Evolutionary conservation across 2,329 filamentous ascomycete species (phyloP).

Genomic region (Cercospora brassicicola): DNA sequence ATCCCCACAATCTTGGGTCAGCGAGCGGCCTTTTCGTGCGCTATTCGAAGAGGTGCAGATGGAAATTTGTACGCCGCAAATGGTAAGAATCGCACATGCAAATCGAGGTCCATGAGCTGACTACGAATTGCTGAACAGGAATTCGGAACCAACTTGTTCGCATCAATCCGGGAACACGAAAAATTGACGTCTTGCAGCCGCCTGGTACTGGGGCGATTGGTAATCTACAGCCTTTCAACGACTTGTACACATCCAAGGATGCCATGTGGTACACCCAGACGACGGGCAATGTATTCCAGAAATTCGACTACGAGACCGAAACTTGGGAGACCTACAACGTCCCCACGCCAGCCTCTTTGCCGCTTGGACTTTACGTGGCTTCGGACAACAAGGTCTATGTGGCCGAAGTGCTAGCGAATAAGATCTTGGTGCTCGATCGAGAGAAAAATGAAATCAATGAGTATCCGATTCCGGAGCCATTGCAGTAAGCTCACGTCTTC

Average conservation of each 20-base stretch:
- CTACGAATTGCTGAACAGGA: constrained; percentile 16
- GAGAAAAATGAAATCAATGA: constrained; percentile 19
- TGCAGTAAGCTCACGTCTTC: constrained; percentile 1
- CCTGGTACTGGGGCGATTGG: constrained; percentile 23
- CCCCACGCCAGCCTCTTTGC: constrained; percentile 24
- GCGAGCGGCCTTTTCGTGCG: constrained; percentile 23
- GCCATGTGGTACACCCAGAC: constrained; percentile 31
- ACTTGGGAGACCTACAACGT: constrained; percentile 24
- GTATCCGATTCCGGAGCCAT: constrained; percentile 19
- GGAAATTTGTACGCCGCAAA: constrained; percentile 27
- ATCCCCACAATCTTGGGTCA: constrained; percentile 12
- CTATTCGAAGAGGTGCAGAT: constrained; percentile 21
- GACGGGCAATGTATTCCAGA: constrained; percentile 25
- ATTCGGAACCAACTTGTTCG: constrained; percentile 31
- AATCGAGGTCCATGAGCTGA: neutral
- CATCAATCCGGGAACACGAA: constrained; percentile 21
- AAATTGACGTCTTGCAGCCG: constrained; percentile 25
- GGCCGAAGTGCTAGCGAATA: constrained; percentile 25
- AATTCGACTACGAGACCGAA: constrained; percentile 23
- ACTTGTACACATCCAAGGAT: constrained; percentile 24
- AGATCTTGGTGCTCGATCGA: constrained; percentile 24
- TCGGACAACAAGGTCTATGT: constrained; percentile 23
- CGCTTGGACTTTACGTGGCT: constrained; percentile 25
- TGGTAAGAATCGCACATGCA: neutral
- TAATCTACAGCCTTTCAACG: constrained; percentile 30